phyloP scores from a whole-genome alignment of 352 stramenopile genomes.

The Phytophthora pisi region DNA sequence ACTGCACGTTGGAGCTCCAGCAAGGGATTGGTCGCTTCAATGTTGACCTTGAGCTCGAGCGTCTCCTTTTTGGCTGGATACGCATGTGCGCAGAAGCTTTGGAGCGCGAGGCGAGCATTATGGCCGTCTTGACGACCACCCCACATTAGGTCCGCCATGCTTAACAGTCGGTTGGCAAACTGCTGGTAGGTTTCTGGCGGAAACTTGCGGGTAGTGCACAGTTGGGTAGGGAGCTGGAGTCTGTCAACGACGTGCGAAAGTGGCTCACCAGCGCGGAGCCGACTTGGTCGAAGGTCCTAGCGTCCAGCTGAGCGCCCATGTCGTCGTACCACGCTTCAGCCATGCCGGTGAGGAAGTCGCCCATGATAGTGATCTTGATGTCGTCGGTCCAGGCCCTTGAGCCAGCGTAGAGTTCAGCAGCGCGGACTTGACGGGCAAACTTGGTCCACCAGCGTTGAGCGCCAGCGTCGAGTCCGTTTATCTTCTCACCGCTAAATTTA shows the following conservation, averaged over 20 bases:
- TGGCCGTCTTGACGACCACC: background rate
- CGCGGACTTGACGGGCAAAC: background rate
- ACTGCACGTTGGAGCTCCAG: background rate
- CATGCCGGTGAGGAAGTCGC: conserved; percentile 4
- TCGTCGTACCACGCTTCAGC: conserved; percentile 6
- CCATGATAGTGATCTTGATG: conserved; percentile 3
- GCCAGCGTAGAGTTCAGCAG: conserved; percentile 2
- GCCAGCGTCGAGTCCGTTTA: background rate
- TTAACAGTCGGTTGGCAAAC: conserved; percentile 2
- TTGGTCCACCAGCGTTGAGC: conserved; percentile 2
- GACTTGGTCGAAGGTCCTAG: background rate
- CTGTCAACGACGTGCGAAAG: background rate
- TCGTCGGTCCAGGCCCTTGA: conserved; percentile 1
- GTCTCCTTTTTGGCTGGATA: conserved; percentile 1
- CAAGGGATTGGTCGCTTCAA: background rate
- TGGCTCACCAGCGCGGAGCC: background rate
- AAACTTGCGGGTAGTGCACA: conserved; percentile 1
- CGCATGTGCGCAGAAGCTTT: background rate
- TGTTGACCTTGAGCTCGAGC: background rate
- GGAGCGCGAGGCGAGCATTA: background rate
- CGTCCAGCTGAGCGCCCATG: background rate
- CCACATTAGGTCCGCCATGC: background rate
- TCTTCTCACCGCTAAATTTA: background rate
- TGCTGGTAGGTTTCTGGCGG: background rate
- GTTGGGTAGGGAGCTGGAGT: background rate